These are phyloP conservation scores for Calonectria henricotiae DNA, from an alignment of 2,329 filamentous ascomycete genomes.

Conservation along the genomic window DNA sequence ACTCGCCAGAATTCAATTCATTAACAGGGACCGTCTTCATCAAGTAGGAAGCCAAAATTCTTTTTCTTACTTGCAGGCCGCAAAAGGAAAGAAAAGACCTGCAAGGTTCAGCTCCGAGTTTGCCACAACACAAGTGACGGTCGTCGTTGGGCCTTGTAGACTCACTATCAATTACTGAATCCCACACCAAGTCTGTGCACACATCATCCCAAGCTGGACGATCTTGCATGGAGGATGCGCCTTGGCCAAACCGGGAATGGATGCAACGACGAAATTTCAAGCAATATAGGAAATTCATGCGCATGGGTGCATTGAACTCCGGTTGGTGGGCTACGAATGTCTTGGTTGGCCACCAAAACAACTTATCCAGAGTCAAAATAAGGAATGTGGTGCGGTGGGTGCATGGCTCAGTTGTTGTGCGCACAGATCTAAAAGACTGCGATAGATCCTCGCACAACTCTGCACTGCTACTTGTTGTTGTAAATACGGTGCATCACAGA, in stretches of 20 bases:
- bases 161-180: constrained; percentile 10
- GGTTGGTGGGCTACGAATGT: background rate
- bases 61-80: background rate
- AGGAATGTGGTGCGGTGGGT: background rate
- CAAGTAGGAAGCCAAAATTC: constrained; percentile 5
- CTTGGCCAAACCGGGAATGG: constrained; percentile 14
- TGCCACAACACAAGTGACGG: background rate
- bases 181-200: constrained; percentile 23
- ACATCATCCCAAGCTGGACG: constrained; percentile 4
- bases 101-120: background rate
- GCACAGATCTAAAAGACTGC: constrained; percentile 8
- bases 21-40: constrained; percentile 6
- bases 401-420: background rate
- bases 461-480: background rate
- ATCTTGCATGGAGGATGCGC: constrained; percentile 18
- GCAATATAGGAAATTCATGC: constrained; percentile 36
- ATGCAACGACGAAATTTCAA: constrained; percentile 29
- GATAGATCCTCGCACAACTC: background rate
- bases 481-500: background rate
- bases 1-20: constrained; percentile 18
- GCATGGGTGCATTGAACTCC: background rate
- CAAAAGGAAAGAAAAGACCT: background rate
- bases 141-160: background rate
- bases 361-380: background rate
- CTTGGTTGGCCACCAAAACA: background rate